Evolutionary conservation across 441 rosid genomes (phyloP).

Genomic region (Gossypium aridum): DNA sequence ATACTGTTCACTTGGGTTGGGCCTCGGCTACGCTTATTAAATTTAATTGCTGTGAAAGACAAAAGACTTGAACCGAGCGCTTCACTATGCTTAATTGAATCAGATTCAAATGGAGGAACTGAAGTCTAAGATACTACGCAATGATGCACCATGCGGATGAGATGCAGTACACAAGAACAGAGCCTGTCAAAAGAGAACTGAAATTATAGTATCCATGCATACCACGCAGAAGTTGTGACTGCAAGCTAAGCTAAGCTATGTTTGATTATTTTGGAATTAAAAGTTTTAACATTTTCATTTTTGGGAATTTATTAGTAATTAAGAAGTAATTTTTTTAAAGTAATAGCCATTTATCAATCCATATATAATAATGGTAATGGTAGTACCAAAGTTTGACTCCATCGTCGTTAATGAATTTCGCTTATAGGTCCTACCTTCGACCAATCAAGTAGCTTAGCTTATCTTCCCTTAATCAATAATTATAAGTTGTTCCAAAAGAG

Average conservation of each 20-base stretch:
- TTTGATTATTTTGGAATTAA: no score
- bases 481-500: not conserved
- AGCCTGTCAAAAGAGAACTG: not conserved
- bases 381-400: no score
- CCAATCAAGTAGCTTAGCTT: no score
- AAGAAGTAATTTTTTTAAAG: no score
- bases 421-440: no score
- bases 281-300: no score
- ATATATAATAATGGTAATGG: no score
- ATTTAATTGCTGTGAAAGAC: not conserved
- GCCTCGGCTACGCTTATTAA: not conserved
- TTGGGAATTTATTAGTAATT: no score
- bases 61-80: not conserved
- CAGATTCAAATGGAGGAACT: not conserved
- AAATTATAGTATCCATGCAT: not conserved
- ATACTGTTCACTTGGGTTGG: not conserved
- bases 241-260: not conserved
- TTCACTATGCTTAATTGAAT: not conserved
- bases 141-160: not conserved
- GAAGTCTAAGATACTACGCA: not conserved
- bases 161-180: not conserved
- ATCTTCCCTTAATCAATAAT: not conserved
- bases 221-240: not conserved
- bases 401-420: no score
- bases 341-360: no score